Evolutionary conservation across 2,329 filamentous ascomycete species (phyloP), one percentile per base, ranked within the genome.

Genomic region (Aspergillus ochraceus): DNA sequence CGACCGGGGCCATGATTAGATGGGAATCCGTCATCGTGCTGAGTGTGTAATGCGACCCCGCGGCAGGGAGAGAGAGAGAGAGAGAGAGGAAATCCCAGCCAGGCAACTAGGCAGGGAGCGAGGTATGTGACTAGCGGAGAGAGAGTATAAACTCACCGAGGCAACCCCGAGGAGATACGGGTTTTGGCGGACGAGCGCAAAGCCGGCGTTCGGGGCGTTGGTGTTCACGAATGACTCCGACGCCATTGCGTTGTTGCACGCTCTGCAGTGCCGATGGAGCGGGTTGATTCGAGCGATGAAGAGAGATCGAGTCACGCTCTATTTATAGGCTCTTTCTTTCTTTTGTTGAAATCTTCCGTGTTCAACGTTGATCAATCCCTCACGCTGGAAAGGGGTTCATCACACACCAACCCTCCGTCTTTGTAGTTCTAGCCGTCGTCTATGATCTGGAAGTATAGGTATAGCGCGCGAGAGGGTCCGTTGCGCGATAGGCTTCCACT

Each of bases 131-230:
- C 24, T 24, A 42, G 36, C 12, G 36, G 36, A 14, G 36, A 8
- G 20, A 26, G 42, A 19, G 2, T 2, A 8, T 9, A 29, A 29
- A 63, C 72, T 58, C 65, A 80, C 79, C 52, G 75, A 71, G 11
- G 79, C 79, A 12, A 81, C 75, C 4, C 79, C 79, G 49, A 80
- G 74, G 10, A 81, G 68, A 61, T 78, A 80, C 0, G 79, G 79
- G 62, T 81, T 81, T 63, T 79, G 67, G 36, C 66, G 60, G 20
- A 76, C 64, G 22, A 72, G 60, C 9, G 57, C 52, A 42, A 74
- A 70, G 14, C 69, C 69, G 42, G 67, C 67, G 32, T 65, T 65
- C 14, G 62, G 55, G 42, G 62, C 9, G 29, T 54, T 52, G 49
- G 68, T 52, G 49, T 68, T 52, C 19, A 54, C 24, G 11, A 19